Percentiles rank a stretch among this genome's conserved stretches.
phyloP scores from a whole-genome alignment of 495 filamentous ascomycete species.

The Xylaria scruposa region DNA sequence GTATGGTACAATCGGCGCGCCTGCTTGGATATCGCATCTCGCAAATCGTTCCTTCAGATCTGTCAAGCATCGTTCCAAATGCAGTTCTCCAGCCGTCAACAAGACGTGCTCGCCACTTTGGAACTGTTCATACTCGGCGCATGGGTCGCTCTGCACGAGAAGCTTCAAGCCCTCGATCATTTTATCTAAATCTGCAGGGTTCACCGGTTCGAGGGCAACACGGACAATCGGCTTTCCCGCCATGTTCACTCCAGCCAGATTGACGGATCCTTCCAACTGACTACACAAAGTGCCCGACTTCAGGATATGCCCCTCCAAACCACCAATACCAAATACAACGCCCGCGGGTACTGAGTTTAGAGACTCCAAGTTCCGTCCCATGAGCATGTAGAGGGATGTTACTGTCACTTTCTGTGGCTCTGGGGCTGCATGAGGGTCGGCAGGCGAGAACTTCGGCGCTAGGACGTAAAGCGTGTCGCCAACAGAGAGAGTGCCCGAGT shows the following conservation, averaged over 20 bases:
- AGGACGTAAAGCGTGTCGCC: slow-evolving; percentile 92
- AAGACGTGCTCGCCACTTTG: slow-evolving; percentile 95
- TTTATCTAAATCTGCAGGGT: slow-evolving; percentile 86
- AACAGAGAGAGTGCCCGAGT: slow-evolving; percentile 86
- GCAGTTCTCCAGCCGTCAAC: slow-evolving; percentile 90
- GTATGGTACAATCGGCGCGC: slow-evolving; percentile 94
- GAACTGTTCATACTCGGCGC: slow-evolving; percentile 93
- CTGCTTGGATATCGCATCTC: slow-evolving; percentile 91
- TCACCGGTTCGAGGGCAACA: slow-evolving; percentile 88
- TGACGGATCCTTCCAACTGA: slow-evolving; percentile 85
- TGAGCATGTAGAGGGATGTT: slow-evolving; percentile 90
- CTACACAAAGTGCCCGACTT: slow-evolving; percentile 96
- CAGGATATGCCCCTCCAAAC: slow-evolving; percentile 86
- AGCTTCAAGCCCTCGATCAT: slow-evolving; percentile 89
- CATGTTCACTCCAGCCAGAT: slow-evolving; percentile 85
- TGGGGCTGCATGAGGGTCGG: slow-evolving; percentile 73
- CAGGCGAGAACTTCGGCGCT: slow-evolving; percentile 88
- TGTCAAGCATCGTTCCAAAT: slow-evolving; percentile 92
- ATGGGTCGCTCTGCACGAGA: slow-evolving; percentile 94
- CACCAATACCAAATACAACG: slow-evolving; percentile 94
- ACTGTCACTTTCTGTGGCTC: slow-evolving; percentile 85
- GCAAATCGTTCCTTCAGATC: slow-evolving; percentile 94
- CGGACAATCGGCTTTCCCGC: slow-evolving; percentile 88
- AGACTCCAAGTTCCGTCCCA: slow-evolving; percentile 88
- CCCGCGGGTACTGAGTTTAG: slow-evolving; percentile 88